Conservation (phyloP, 352 stramenopile species). For the Lagenidium giganteum region DNA sequence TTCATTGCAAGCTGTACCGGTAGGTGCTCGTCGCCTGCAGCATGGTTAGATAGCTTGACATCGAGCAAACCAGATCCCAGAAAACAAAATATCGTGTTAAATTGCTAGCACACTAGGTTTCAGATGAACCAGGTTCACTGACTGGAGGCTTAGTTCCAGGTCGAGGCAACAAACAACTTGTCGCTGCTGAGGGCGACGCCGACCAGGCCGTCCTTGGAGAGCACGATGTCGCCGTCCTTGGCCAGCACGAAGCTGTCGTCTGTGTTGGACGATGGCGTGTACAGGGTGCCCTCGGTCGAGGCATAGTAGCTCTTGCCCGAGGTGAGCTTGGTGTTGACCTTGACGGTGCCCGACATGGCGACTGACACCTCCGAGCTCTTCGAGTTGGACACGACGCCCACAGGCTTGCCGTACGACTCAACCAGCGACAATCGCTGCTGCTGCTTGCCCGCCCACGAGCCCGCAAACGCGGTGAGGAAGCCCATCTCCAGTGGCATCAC, state of each 20-base stretch:
- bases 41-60: too few species aligned
- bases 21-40: too few species aligned
- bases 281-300: constrained; percentile 54
- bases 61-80: too few species aligned
- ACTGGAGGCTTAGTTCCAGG: too few species aligned
- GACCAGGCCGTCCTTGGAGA: constrained; percentile 73
- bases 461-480: constrained; percentile 52
- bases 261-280: constrained; percentile 37
- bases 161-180: constrained; percentile 56
- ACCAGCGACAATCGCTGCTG: constrained; percentile 70
- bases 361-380: constrained; percentile 47
- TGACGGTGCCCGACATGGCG: constrained; percentile 54
- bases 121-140: too few species aligned
- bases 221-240: constrained; percentile 63
- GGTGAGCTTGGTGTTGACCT: constrained; percentile 30
- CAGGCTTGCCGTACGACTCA: constrained; percentile 59
- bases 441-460: constrained; percentile 42
- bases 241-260: constrained; percentile 57
- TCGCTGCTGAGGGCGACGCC: constrained; percentile 56
- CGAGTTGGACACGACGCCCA: constrained; percentile 66
- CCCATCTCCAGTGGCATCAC: constrained; percentile 45
- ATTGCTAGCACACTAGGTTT: too few species aligned
- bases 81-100: too few species aligned
- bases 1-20: too few species aligned
- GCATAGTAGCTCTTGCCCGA: constrained; percentile 63